phyloP scores from a whole-genome alignment of 805 yeast species.

The Scheffersomyces ergatensis region DNA sequence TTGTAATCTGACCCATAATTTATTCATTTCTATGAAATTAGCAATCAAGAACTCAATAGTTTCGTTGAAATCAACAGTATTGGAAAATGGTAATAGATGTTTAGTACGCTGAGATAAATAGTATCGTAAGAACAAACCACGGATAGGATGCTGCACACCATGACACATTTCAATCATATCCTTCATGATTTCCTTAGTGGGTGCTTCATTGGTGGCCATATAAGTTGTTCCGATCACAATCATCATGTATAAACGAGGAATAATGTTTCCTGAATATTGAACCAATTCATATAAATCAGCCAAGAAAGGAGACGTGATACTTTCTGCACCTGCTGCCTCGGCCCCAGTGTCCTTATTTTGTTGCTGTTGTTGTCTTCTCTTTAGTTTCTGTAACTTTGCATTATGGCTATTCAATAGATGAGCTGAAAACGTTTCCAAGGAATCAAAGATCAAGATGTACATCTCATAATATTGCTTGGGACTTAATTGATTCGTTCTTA shows the following conservation, averaged over 20 bases:
- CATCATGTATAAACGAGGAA: conserved; percentile 92
- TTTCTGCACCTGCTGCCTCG: conserved; percentile 21
- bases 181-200: conserved; percentile 80
- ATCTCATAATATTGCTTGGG: conserved; percentile 95
- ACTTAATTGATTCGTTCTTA: conserved; percentile 69
- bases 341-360: conserved; percentile 23
- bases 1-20: conserved; percentile 94
- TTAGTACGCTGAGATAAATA: conserved; percentile 84
- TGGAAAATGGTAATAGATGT: conserved; percentile 46
- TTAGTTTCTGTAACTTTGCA: conserved; percentile 48
- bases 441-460: conserved; percentile 80
- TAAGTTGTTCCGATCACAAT: conserved; percentile 91
- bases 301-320: conserved; percentile 38
- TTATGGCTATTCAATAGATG: conserved; percentile 69
- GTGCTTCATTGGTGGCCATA: conserved; percentile 74
- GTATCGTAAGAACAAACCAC: conserved; percentile 88
- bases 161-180: conserved; percentile 98
- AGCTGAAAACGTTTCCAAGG: conserved; percentile 63
- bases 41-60: conserved; percentile 77
- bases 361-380: conserved; percentile 19
- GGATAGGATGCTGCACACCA: conserved; percentile 92
- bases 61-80: conserved; percentile 48
- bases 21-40: conserved; percentile 96
- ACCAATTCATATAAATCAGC: conserved; percentile 92
- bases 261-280: conserved; percentile 90